phyloP scores from a whole-genome alignment of 805 yeast genomes.

The Lipomyces japonicus region DNA sequence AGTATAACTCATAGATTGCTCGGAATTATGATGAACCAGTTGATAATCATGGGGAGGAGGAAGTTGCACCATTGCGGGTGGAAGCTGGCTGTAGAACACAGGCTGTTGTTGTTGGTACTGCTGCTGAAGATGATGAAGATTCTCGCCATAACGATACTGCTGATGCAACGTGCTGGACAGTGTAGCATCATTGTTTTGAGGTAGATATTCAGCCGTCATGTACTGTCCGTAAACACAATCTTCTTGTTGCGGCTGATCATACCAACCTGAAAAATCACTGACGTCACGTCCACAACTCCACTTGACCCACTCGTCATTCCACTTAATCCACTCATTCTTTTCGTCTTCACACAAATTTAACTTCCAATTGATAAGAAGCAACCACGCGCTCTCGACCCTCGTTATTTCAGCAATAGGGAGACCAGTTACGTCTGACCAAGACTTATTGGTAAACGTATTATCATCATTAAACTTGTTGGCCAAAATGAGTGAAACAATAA shows the following conservation, averaged over 20 bases:
- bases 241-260: no score
- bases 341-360: conserved; percentile 44
- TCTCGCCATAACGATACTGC: background rate
- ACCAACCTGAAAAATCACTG: background rate
- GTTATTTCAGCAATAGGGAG: conserved; percentile 60
- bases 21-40: background rate
- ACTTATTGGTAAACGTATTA: conserved; percentile 88
- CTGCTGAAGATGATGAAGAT: background rate
- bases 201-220: no score
- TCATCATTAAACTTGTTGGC: conserved; percentile 96
- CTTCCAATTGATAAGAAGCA: conserved; percentile 57
- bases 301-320: conserved; percentile 32
- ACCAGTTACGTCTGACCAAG: conserved; percentile 97
- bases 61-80: background rate
- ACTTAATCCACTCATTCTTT: conserved; percentile 35
- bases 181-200: no score
- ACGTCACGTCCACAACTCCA: background rate
- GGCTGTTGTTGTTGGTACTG: conserved; percentile 3
- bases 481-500: conserved; percentile 67
- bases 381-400: conserved; percentile 66
- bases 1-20: conserved; percentile 3
- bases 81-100: background rate
- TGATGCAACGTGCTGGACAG: no score
- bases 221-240: no score
- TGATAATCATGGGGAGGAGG: background rate